phyloP scores from a whole-genome alignment of 768 basidiomycete genomes.

The Russula abietina region DNA sequence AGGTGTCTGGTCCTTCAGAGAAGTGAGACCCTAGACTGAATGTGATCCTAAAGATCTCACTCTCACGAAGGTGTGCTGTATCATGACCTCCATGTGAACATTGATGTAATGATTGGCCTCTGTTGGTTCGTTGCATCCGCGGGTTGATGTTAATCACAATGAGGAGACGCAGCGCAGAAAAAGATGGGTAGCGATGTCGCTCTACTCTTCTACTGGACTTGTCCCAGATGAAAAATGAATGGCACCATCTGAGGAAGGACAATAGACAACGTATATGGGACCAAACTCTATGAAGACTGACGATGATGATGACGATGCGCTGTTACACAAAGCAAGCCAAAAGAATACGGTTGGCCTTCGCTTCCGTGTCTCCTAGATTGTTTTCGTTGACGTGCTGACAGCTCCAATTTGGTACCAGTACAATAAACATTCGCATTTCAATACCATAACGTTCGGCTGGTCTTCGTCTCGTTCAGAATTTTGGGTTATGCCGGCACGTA shows the following conservation, averaged over 20 bases:
- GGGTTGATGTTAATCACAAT: too few relatives aligned
- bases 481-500: background rate
- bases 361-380: background rate
- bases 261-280: slow-evolving; percentile 72
- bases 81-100: too few relatives aligned
- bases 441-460: background rate
- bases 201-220: too few relatives aligned
- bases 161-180: too few relatives aligned
- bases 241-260: slow-evolving; percentile 46
- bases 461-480: background rate
- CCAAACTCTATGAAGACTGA: slow-evolving; percentile 74
- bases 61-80: too few relatives aligned
- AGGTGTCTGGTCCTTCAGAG: too few relatives aligned
- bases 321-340: background rate
- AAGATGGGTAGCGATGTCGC: too few relatives aligned
- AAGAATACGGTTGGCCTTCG: slow-evolving; percentile 1
- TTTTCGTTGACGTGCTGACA: background rate
- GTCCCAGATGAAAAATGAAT: too few relatives aligned
- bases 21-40: too few relatives aligned
- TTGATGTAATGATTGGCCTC: too few relatives aligned
- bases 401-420: background rate
- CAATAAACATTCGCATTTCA: background rate
- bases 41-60: too few relatives aligned
- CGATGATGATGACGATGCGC: background rate
- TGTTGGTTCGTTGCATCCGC: too few relatives aligned